Percentiles rank a stretch among this genome's conserved stretches.
phyloP scores from a whole-genome alignment of 1,284 basidiomycete species.

The Ceratobasidium sp. region DNA sequence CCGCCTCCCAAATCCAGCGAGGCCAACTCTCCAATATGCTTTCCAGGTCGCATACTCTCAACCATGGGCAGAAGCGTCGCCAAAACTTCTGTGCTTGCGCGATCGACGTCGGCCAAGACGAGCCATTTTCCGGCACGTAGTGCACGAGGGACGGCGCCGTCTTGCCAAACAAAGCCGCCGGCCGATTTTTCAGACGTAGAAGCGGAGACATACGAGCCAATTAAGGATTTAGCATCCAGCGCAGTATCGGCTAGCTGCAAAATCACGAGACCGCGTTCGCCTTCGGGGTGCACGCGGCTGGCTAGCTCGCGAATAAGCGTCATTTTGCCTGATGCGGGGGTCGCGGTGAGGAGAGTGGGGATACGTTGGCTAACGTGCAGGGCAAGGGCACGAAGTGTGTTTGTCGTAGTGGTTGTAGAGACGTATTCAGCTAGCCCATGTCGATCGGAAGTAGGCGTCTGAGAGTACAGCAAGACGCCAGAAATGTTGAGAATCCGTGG shows the following conservation, averaged over 20 bases:
- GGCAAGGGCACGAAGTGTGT: slow-evolving; percentile 69
- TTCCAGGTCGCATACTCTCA: slow-evolving; percentile 76
- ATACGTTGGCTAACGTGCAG: slow-evolving; percentile 70
- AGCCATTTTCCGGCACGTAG: slow-evolving; percentile 94
- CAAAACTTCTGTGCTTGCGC: slow-evolving; percentile 85
- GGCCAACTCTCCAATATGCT: slow-evolving; percentile 79
- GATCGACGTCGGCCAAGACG: slow-evolving; percentile 92
- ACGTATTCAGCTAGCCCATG: slow-evolving; percentile 65
- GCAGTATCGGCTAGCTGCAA: slow-evolving; percentile 95
- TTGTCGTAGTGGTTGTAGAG: slow-evolving; percentile 60
- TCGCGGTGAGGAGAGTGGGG: slow-evolving; percentile 85
- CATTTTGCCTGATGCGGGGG: slow-evolving; percentile 91
- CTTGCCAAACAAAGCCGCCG: slow-evolving; percentile 96
- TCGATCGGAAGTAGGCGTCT: slow-evolving; percentile 44
- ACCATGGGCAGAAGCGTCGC: slow-evolving; percentile 83
- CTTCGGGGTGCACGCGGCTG: slow-evolving; percentile 65
- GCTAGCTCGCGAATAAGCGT: slow-evolving; percentile 83
- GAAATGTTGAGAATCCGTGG: slow-evolving; percentile 65
- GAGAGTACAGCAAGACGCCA: slow-evolving; percentile 67
- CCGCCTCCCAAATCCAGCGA: slow-evolving; percentile 71
- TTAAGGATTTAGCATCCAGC: slow-evolving; percentile 90
- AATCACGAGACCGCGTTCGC: slow-evolving; percentile 62
- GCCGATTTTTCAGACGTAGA: slow-evolving; percentile 63
- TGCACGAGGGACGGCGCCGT: slow-evolving; percentile 91
- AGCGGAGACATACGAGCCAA: slow-evolving; percentile 95